Evolutionary conservation across 305 asterid species (phyloP), one percentile per base, ranked within the genome.

Genomic region (Striga hermonthica): DNA sequence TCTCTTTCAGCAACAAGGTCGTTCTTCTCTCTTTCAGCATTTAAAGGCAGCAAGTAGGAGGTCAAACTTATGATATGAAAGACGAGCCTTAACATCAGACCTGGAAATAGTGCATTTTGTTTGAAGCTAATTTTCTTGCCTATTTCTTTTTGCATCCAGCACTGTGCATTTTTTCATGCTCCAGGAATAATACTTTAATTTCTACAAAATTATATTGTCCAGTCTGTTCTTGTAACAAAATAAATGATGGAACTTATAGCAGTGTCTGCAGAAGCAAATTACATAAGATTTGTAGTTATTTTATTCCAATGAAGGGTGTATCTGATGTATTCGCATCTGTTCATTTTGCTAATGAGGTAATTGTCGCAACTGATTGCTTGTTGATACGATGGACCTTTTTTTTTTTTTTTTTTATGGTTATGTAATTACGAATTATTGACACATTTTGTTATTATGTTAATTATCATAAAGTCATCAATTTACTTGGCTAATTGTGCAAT

Each of bases 1-100:
- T 62, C 78, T 78, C 68, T 83, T 80, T 81, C 97, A 90, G 97
- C 94, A 70, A 68, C 96, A 69, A 82, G 97, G 81, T 90, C 97
- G 54, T 92, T 92, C 91, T 90, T 94, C 88, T 94, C 98, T 66
- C 99, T 94, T 80, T 94, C 99, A 68, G 98, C 99, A 60, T 94
- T 94, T 71, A 91, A 89, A 84, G 95, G 98, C 70, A 80, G 85
- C 82, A 94, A 86, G 74, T 86, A 85, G 82, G 71, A 60, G 54
- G 62, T 36, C 38, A 38, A 57, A 48, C 72, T 28, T 64, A 49
- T 44, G 14, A 13, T 59, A 36, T 22, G n/a, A 41, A 15, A 50
- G 14, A 57, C 38, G 15, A 11, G 41, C 7, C 60, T 52, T 48
- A 48, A 49, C 55, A 57, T 60, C 4, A 37, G 66, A 69, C 63